Conservation (phyloP, 73 alveolate species). For the Uronychia binucleata region DNA sequence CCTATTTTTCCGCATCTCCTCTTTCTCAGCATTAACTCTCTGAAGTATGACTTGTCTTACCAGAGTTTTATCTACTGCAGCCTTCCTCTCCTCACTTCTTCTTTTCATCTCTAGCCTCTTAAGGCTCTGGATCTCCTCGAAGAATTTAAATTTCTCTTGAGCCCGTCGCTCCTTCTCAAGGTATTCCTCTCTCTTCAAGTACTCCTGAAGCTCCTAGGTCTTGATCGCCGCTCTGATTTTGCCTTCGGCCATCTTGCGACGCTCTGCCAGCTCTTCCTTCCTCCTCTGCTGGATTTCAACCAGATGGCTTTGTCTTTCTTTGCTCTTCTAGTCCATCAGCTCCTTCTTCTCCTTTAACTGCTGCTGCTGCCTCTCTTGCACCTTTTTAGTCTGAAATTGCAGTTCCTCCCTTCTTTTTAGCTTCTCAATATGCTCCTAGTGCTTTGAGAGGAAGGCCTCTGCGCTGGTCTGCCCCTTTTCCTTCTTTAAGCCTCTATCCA, state of each 20-base stretch:
- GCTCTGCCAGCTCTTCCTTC: neutral
- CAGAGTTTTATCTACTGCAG: neutral
- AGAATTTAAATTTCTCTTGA: neutral
- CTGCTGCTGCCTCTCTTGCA: neutral
- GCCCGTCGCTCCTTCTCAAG: neutral
- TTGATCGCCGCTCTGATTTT: neutral
- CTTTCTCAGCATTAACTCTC: neutral
- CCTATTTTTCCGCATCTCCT: neutral
- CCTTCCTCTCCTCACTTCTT: neutral
- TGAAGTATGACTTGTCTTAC: too few species aligned
- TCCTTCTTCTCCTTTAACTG: neutral
- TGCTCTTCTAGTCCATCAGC: neutral
- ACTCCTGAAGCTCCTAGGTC: neutral
- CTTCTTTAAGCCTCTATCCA: neutral
- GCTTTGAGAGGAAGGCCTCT: neutral
- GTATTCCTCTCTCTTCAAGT: neutral
- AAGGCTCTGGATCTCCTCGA: neutral
- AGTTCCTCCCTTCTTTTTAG: neutral
- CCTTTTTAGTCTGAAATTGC: neutral
- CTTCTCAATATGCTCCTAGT: neutral
- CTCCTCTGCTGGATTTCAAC: neutral
- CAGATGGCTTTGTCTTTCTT: neutral
- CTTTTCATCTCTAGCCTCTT: neutral
- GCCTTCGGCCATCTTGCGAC: neutral
- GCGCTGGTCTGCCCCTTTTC: neutral